phyloP scores from a whole-genome alignment of 176 grass and related monocot genomes.

The Neostapfia colusana region DNA sequence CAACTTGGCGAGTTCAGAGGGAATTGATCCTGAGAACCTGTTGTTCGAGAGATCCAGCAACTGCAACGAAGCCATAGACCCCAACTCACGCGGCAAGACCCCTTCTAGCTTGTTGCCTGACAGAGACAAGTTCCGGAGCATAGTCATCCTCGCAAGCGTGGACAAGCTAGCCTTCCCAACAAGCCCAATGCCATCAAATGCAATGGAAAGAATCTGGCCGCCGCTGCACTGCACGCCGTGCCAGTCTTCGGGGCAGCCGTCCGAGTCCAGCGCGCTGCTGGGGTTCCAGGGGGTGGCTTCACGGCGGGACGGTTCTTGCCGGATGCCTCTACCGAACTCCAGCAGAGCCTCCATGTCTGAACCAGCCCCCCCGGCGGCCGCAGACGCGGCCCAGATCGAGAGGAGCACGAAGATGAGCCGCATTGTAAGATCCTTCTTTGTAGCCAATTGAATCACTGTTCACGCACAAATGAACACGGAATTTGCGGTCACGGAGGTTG shows the following conservation, averaged over 20 bases:
- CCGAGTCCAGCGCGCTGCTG: slow-evolving; percentile 50
- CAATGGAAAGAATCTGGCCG: slow-evolving; percentile 59
- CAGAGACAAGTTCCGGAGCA: slow-evolving; percentile 78
- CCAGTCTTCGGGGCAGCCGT: slow-evolving; percentile 79
- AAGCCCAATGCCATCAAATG: slow-evolving; percentile 61
- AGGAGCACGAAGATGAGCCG: slow-evolving; percentile 48
- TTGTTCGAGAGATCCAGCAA: slow-evolving; percentile 67
- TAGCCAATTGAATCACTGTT: not conserved
- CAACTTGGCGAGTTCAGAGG: slow-evolving; percentile 49
- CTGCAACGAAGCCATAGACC: slow-evolving; percentile 50
- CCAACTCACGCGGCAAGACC: slow-evolving; percentile 46
- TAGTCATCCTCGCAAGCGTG: slow-evolving; percentile 56
- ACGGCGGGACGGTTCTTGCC: slow-evolving; percentile 50
- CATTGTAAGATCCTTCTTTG: slow-evolving; percentile 55
- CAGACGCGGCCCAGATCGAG: slow-evolving; percentile 49
- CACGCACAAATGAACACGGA: slow-evolving; percentile 25
- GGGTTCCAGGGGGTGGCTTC: slow-evolving; percentile 60
- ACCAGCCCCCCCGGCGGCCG: slow-evolving; percentile 20
- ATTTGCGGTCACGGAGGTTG: not conserved
- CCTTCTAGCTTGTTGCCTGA: slow-evolving; percentile 64
- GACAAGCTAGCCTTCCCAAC: slow-evolving; percentile 68
- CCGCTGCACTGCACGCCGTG: slow-evolving; percentile 68
- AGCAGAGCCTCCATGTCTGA: slow-evolving; percentile 74
- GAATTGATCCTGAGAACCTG: slow-evolving; percentile 55
- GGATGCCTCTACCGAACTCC: slow-evolving; percentile 66